Evolutionary conservation across 2,329 filamentous ascomycete genomes (phyloP).

Genomic region (Cercospora nicotianae): DNA sequence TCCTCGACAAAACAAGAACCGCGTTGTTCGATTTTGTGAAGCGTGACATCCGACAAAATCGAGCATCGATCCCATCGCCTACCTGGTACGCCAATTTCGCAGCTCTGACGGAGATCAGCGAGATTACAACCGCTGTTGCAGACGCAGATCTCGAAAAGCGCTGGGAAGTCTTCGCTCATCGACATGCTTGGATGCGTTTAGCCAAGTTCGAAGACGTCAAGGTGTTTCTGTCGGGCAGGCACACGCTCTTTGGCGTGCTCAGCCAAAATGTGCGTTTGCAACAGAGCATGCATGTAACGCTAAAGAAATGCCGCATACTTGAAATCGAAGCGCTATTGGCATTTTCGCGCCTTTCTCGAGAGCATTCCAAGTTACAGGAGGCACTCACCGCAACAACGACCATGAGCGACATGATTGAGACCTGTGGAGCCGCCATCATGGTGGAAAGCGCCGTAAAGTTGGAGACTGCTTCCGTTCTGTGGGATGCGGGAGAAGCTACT

Average conservation of each 20-base stretch:
- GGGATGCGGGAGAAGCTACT: slow-evolving; percentile 89
- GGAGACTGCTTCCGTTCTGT: slow-evolving; percentile 85
- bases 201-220: slow-evolving; percentile 74
- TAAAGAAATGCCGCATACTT: slow-evolving; percentile 64
- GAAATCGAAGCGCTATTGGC: slow-evolving; percentile 76
- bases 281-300: slow-evolving; percentile 60
- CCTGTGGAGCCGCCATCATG: slow-evolving; percentile 68
- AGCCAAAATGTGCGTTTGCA: slow-evolving; percentile 68
- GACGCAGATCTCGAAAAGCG: slow-evolving; percentile 61
- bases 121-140: slow-evolving; percentile 65
- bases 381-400: slow-evolving; percentile 82
- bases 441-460: slow-evolving; percentile 75
- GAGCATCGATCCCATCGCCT: slow-evolving; percentile 16
- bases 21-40: slow-evolving; percentile 20
- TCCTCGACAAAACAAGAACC: slow-evolving; percentile 15
- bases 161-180: slow-evolving; percentile 63
- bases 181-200: slow-evolving; percentile 69
- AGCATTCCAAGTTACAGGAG: slow-evolving; percentile 80
- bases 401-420: slow-evolving; percentile 71
- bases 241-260: slow-evolving; percentile 78
- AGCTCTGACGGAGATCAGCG: slow-evolving; percentile 76
- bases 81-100: slow-evolving; percentile 58
- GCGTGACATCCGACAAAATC: neutral
- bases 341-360: slow-evolving; percentile 72
- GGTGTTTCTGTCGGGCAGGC: slow-evolving; percentile 76